A percentile compares a stretch with the other conserved stretches of the same genome.
Evolutionary conservation across 2,329 filamentous ascomycete genomes (phyloP).

Genomic region (Ophiostoma triangulosporum): DNA sequence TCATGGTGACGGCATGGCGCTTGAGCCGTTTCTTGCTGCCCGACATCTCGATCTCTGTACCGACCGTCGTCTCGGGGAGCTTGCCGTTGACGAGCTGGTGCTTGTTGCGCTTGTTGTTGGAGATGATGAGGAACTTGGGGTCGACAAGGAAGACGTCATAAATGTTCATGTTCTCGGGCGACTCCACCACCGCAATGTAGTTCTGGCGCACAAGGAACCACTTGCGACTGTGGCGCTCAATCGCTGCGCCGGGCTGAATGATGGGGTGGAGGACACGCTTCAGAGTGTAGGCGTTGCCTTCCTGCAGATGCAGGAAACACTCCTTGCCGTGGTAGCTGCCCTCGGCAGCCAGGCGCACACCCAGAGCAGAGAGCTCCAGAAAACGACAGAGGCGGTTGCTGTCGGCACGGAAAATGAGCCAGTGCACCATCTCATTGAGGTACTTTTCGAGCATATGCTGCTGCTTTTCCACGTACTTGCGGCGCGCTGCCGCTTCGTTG

Average conservation of each 20-base stretch:
- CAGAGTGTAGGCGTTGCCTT: constrained; percentile 59
- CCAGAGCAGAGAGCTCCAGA: constrained; percentile 83
- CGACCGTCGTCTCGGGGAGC: not conserved
- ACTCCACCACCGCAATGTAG: constrained; percentile 97
- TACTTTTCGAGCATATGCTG: constrained; percentile 79
- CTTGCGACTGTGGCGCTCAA: constrained; percentile 74
- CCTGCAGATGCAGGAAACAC: constrained; percentile 84
- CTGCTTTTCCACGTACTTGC: constrained; percentile 66
- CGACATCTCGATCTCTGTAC: constrained; percentile 36
- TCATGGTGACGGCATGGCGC: constrained; percentile 77
- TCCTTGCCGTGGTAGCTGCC: constrained; percentile 97
- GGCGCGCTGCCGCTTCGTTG: constrained; percentile 40
- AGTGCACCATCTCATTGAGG: constrained; percentile 84
- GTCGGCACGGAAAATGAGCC: constrained; percentile 91
- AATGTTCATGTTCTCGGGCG: constrained; percentile 95
- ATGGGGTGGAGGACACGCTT: constrained; percentile 59
- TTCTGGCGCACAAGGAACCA: constrained; percentile 98
- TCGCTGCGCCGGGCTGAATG: constrained; percentile 63
- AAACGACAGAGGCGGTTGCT: constrained; percentile 95
- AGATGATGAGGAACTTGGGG: constrained; percentile 67
- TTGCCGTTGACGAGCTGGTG: constrained; percentile 38
- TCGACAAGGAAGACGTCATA: constrained; percentile 98
- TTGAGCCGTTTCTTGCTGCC: constrained; percentile 27
- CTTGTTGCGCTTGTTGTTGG: constrained; percentile 46
- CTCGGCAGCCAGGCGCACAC: constrained; percentile 85